These are phyloP conservation scores for Naganishia albida DNA, from an alignment of 1,284 basidiomycete genomes.

Conservation along the genomic window DNA sequence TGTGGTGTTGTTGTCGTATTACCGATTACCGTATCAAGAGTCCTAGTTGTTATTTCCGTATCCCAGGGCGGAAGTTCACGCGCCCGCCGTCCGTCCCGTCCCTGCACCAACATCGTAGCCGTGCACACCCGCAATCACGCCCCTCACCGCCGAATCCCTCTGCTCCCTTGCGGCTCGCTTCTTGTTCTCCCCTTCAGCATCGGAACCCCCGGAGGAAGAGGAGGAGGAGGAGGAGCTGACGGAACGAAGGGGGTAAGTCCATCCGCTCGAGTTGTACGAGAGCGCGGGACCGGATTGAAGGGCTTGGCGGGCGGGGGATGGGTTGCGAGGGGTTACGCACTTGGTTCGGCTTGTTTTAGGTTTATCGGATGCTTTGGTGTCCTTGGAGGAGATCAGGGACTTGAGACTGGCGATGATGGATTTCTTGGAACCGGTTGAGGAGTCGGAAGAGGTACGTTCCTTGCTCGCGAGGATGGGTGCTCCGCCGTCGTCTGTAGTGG, in stretches of 20 bases:
- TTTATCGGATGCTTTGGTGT: neutral
- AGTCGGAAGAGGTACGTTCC: neutral
- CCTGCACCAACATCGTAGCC: neutral
- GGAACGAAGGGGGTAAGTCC: conserved; percentile 9
- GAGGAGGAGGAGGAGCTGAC: neutral
- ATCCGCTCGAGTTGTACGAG: conserved; percentile 3
- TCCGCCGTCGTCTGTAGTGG: conserved; percentile 3
- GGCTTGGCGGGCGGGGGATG: conserved; percentile 10
- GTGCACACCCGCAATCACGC: conserved; percentile 4
- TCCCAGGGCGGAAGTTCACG: neutral
- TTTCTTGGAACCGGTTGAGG: conserved; percentile 10
- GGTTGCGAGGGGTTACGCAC: conserved; percentile 5
- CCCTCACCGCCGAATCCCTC: conserved; percentile 1
- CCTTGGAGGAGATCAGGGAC: neutral
- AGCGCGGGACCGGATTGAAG: conserved; percentile 11
- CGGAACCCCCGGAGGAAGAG: neutral
- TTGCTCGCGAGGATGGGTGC: conserved; percentile 11
- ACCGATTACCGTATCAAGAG: conserved; percentile 1
- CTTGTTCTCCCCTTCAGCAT: neutral
- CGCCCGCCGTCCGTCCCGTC: neutral
- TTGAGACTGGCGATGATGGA: neutral
- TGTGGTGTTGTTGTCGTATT: neutral
- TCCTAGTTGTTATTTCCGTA: neutral
- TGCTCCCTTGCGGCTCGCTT: neutral
- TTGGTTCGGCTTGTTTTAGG: neutral